These are phyloP conservation scores for Bombardia bombarda DNA, from an alignment of 495 filamentous ascomycete genomes.

Conservation along the genomic window DNA sequence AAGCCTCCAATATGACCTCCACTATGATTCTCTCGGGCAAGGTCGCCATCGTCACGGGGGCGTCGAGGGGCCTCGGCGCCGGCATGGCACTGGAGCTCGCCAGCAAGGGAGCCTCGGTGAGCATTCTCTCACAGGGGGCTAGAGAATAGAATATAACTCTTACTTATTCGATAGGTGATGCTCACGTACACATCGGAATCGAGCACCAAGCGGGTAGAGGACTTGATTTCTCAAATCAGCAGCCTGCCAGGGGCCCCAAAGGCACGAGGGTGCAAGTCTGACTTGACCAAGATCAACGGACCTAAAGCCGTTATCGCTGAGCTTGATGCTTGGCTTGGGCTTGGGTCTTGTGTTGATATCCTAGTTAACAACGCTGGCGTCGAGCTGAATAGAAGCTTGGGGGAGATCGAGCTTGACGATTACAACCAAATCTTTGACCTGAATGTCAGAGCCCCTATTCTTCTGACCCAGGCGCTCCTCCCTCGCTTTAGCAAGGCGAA, in stretches of 20 bases:
- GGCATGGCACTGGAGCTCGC: slow-evolving; percentile 10
- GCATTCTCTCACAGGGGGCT: too few relatives aligned
- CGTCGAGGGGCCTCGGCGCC: slow-evolving; percentile 6
- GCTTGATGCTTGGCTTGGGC: slow-evolving; percentile 6
- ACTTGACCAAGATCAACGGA: not conserved
- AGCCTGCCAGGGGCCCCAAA: not conserved
- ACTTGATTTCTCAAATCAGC: not conserved
- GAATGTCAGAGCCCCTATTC: slow-evolving; percentile 59
- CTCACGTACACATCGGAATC: slow-evolving; percentile 6
- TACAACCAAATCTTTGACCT: slow-evolving; percentile 46
- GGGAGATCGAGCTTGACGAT: slow-evolving; percentile 45
- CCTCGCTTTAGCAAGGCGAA: slow-evolving; percentile 33
- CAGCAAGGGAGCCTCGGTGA: slow-evolving; percentile 1
- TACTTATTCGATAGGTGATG: too few relatives aligned
- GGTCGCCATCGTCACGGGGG: slow-evolving; percentile 9
- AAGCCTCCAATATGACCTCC: too few relatives aligned
- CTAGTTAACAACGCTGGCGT: slow-evolving; percentile 53
- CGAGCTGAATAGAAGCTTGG: slow-evolving; percentile 41
- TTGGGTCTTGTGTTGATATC: slow-evolving; percentile 32
- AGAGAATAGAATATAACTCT: too few relatives aligned
- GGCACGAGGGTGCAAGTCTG: slow-evolving; percentile 6
- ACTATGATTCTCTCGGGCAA: slow-evolving; percentile 5
- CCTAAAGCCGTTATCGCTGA: not conserved
- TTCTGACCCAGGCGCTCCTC: slow-evolving; percentile 50
- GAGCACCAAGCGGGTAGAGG: not conserved